Percentiles rank a stretch among this genome's conserved stretches.
Evolutionary conservation across 305 asterid species (phyloP).

Genomic region (Fraxinus latifolia): DNA sequence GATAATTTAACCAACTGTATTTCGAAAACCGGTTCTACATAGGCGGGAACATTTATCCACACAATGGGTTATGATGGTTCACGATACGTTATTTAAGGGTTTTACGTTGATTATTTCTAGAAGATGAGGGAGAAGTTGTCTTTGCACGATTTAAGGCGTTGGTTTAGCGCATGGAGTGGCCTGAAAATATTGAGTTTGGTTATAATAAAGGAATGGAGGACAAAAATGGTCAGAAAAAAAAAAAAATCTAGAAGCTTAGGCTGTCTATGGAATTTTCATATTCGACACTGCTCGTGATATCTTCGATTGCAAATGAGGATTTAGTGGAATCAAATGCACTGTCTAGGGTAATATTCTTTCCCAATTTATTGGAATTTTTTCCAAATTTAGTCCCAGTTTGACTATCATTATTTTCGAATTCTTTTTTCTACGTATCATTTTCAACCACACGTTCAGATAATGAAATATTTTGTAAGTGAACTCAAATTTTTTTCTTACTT

Average conservation of each 20-base stretch:
- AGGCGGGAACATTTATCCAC: background rate
- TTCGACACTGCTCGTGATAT: background rate
- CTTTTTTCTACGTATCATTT: background rate
- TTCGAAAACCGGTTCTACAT: background rate
- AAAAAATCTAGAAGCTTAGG: background rate
- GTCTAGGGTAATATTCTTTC: background rate
- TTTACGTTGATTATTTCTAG: background rate
- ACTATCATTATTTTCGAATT: background rate
- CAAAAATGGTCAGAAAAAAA: background rate
- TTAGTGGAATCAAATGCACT: background rate
- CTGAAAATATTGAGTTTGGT: background rate
- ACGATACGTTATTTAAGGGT: background rate
- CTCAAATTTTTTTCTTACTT: background rate
- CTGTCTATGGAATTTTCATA: background rate
- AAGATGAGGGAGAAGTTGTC: background rate
- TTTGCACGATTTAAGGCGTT: background rate
- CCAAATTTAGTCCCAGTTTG: background rate
- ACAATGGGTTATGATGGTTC: background rate
- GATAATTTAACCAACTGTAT: background rate
- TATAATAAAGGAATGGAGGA: background rate
- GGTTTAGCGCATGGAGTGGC: background rate
- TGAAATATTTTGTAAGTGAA: background rate
- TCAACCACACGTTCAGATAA: background rate
- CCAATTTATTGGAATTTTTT: background rate
- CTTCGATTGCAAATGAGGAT: background rate